Percentiles rank a stretch among this genome's conserved stretches.
phyloP scores from a whole-genome alignment of 768 basidiomycete species.

The Boletus eberwhitei region DNA sequence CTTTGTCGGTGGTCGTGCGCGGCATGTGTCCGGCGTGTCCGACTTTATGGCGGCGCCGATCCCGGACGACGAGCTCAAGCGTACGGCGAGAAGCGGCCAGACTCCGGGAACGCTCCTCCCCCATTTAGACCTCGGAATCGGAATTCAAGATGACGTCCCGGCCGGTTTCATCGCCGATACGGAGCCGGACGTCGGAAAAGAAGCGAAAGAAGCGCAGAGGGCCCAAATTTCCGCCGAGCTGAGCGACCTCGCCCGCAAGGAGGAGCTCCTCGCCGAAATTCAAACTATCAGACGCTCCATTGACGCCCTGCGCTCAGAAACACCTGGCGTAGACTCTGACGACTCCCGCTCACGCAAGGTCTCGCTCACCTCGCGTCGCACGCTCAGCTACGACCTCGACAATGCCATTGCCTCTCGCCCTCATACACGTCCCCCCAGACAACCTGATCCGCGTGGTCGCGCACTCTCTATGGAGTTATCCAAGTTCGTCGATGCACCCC shows the following conservation, averaged over 20 bases:
- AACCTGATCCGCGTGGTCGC: constrained; percentile 62
- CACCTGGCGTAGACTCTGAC: constrained; percentile 44
- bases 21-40: constrained; percentile 65
- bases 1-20: constrained; percentile 50
- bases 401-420: constrained; percentile 47
- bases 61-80: constrained; percentile 59
- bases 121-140: constrained; percentile 68
- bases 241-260: constrained; percentile 58
- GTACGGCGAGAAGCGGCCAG: constrained; percentile 48
- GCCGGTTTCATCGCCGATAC: constrained; percentile 59
- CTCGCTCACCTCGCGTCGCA: constrained; percentile 64
- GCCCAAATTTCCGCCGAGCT: constrained; percentile 41
- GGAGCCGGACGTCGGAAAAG: constrained; percentile 27
- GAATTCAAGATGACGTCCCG: constrained; percentile 75
- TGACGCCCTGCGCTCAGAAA: constrained; percentile 69
- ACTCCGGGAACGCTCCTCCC: constrained; percentile 55
- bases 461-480: constrained; percentile 74
- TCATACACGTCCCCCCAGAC: constrained; percentile 69
- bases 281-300: constrained; percentile 77
- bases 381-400: constrained; percentile 64
- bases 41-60: constrained; percentile 66
- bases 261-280: constrained; percentile 73
- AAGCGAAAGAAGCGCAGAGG: constrained; percentile 33
- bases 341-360: constrained; percentile 63
- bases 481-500: constrained; percentile 40